Percentiles rank a stretch among this genome's conserved stretches.
These are phyloP conservation scores for Haplographium delicatum DNA, from an alignment of 495 filamentous ascomycete genomes.

Conservation along the genomic window DNA sequence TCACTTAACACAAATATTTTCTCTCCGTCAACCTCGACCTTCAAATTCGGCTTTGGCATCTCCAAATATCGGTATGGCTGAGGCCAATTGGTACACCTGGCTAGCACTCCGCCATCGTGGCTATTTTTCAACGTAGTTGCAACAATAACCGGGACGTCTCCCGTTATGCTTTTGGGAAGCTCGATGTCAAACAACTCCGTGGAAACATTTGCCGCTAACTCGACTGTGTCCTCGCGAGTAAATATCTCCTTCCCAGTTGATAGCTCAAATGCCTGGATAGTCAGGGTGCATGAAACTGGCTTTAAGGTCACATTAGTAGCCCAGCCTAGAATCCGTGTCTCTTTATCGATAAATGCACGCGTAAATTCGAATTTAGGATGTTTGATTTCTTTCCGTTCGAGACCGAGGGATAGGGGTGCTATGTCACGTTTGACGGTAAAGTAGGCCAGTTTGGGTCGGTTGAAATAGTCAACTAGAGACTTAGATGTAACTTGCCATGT, in stretches of 20 bases:
- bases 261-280: slow-evolving; percentile 44
- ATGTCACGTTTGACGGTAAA: neutral
- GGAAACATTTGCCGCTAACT: too few species aligned
- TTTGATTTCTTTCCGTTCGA: too few species aligned
- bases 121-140: slow-evolving; percentile 21
- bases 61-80: neutral
- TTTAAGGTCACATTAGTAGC: neutral
- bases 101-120: slow-evolving; percentile 53
- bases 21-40: neutral
- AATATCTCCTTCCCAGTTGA: too few species aligned
- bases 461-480: neutral
- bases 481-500: neutral
- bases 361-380: too few species aligned
- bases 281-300: neutral
- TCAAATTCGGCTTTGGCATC: neutral
- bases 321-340: too few species aligned
- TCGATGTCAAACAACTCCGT: too few species aligned
- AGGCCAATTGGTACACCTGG: slow-evolving; percentile 34
- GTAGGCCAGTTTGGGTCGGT: neutral
- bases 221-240: too few species aligned
- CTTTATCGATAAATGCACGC: too few species aligned
- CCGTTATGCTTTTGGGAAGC: too few species aligned
- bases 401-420: neutral
- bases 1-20: neutral
- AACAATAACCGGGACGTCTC: neutral